Evolutionary conservation across 1,284 basidiomycete genomes (phyloP), one percentile per base, ranked within the genome.

Genomic region (Irpex sp.): DNA sequence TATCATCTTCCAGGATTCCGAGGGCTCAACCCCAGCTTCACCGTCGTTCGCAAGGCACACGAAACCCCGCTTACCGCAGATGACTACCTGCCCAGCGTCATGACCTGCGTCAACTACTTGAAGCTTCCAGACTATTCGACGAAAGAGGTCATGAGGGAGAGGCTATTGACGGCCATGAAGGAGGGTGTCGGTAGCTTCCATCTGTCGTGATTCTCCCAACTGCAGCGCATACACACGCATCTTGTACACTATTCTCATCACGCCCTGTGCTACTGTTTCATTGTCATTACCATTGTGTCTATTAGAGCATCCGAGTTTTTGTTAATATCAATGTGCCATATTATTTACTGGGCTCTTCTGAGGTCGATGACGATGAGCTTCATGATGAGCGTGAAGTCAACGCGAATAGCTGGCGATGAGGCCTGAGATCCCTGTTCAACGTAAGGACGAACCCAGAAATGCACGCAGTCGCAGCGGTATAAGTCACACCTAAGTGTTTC

Each of bases 81-180:
- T 73, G 93, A 97, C 73, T 97, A 97, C 73, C 80, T 99, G 47
- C 96, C 96, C 0, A 96, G 93, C 72, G 96, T 98, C 53, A 98
- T 98, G 96, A 98, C 96, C 9, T 99, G 96, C 73, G 96, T 96
- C 66, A 97, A 98, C 75, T 96, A 96, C 72, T 79, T 98, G 71
- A 98, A 98, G 75, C 78, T 97, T 68, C 95, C 95, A 1, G 93
- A 96, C 71, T 98, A 97, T 73, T 93, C 91, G 61, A 86, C 87
- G 45, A 93, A 91, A 74, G 82, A 80, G 45, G 84, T 93, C 48
- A 88, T 96, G 84, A 81, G 79, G 65, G 85, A 90, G 72, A 95
- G 94, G 73, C 74, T 98, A 62, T 77, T 80, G 61, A 80, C 85
- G 18, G 94, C 95, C 28, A 94, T 96, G 78, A 82, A 84, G 68